Percentiles rank a stretch among this genome's conserved stretches.
These are phyloP conservation scores for Xylaria scruposa DNA, from an alignment of 495 filamentous ascomycete species.

Conservation along the genomic window DNA sequence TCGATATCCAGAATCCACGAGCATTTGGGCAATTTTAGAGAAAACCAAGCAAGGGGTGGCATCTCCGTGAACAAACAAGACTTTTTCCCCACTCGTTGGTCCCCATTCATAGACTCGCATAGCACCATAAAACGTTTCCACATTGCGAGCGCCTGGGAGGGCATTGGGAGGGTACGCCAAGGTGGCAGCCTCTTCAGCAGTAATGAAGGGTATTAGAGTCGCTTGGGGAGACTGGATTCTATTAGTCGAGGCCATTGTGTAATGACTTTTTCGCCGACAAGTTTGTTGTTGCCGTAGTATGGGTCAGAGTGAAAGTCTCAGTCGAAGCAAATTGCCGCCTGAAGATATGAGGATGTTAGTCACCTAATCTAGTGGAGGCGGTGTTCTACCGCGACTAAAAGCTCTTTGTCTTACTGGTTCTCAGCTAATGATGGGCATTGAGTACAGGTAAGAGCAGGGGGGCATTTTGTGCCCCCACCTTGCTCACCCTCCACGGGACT, in stretches of 20 bases:
- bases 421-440: background rate
- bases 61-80: conserved; percentile 81
- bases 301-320: background rate
- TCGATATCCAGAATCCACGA: conserved; percentile 71
- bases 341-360: background rate
- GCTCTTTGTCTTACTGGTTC: background rate
- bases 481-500: too few species aligned
- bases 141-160: conserved; percentile 76
- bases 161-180: conserved; percentile 73
- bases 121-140: conserved; percentile 74
- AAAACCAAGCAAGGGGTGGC: conserved; percentile 76
- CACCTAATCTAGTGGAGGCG: background rate
- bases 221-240: conserved; percentile 26
- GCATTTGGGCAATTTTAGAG: conserved; percentile 66
- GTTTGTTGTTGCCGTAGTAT: background rate
- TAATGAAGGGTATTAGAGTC: conserved; percentile 29
- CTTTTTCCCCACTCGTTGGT: conserved; percentile 71
- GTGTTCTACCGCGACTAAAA: background rate
- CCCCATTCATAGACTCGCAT: conserved; percentile 86
- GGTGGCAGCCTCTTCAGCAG: conserved; percentile 25
- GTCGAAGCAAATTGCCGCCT: background rate
- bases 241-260: conserved; percentile 23
- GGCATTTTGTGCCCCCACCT: background rate
- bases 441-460: background rate
- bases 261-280: background rate